Evolutionary conservation across 169 alveolate genomes (phyloP), one percentile per base, ranked within the genome.

Genomic region (Plasmodium ovale): DNA sequence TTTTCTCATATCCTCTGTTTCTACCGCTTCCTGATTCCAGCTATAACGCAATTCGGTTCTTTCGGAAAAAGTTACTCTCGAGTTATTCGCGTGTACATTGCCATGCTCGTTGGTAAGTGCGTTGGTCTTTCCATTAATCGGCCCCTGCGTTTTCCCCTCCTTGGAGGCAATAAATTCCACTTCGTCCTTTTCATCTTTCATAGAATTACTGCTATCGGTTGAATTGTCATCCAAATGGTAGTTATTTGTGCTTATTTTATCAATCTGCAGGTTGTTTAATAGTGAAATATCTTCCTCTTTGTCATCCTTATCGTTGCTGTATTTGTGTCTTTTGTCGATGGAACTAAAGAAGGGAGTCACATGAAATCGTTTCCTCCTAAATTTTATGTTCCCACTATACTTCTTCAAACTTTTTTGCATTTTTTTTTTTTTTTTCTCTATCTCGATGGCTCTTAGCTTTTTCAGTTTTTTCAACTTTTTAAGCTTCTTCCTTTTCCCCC

Each of bases 381-480:
- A 27, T 12, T 42, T 72, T 39, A 10, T 51, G 25, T 31, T 53
- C 10, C 9, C 47, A 23, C 2, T 25, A 60, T 16, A 29, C 21
- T 60, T 60, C 14, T 35, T 31, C 14, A 29, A n/a, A n/a, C n/a
- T n/a, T 16, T 56, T 3, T 60, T 7, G 12, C n/a, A 12, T 10
- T 23, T 21, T 37, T 19, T 74, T 74, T 31, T 74, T 74, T 59
- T 39, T 35, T 35, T 39, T 79, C 21, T 64, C 39, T 53, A n/a
- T 79, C 64, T 31, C 37, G 4, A 31, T 70, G 37, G 39, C 35
- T 42, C 21, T 33, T 47, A 35, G 14, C n/a, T 27, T 29, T 25
- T 79, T 14, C 21, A 9, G 21, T 37, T 67, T 27, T 51, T 16
- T 29, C 12, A n/a, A n/a, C 39, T 25, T 14, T 53, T 6, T 35